Evolutionary conservation across 2,329 filamentous ascomycete genomes (phyloP).

Genomic region (Exophiala calicioides): DNA sequence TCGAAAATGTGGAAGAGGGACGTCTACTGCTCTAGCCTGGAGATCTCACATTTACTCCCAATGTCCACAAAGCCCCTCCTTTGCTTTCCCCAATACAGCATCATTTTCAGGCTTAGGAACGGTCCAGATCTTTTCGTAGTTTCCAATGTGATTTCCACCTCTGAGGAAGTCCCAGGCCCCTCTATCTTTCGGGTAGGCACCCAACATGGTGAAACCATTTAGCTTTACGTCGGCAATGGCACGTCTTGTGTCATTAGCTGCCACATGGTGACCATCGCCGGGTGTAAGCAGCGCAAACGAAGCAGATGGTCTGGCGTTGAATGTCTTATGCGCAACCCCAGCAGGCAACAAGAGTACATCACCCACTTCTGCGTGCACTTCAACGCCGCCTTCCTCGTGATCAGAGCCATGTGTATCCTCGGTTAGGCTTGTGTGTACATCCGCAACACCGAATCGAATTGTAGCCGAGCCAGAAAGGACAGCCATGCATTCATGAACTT

Average conservation of each 20-base stretch:
- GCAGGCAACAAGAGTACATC: conserved; percentile 63
- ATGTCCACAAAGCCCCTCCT: conserved; percentile 40
- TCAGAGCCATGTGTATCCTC: conserved; percentile 42
- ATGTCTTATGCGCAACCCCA: conserved; percentile 58
- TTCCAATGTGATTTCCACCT: conserved; percentile 46
- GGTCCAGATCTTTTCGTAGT: conserved; percentile 49
- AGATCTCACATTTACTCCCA: no score
- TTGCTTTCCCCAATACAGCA: conserved; percentile 47
- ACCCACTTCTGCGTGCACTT: conserved; percentile 51
- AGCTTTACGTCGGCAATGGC: conserved; percentile 41
- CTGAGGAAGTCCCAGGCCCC: conserved; percentile 53
- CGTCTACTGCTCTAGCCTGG: no score
- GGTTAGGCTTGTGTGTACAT: conserved; percentile 43
- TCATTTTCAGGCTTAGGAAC: conserved; percentile 49
- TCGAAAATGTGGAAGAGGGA: no score
- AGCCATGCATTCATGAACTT: conserved; percentile 59
- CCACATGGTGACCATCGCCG: conserved; percentile 41
- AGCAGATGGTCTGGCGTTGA: conserved; percentile 42
- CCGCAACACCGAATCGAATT: conserved; percentile 58
- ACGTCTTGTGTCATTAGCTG: conserved; percentile 35
- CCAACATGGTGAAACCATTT: conserved; percentile 58
- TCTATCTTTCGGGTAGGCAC: conserved; percentile 53
- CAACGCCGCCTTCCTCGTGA: conserved; percentile 51
- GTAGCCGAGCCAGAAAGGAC: conserved; percentile 55
- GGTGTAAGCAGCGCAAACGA: conserved; percentile 48